Percentiles rank a stretch among this genome's conserved stretches.
Conservation (phyloP, 129 eudicot genomes). For the Apium graveolens region DNA sequence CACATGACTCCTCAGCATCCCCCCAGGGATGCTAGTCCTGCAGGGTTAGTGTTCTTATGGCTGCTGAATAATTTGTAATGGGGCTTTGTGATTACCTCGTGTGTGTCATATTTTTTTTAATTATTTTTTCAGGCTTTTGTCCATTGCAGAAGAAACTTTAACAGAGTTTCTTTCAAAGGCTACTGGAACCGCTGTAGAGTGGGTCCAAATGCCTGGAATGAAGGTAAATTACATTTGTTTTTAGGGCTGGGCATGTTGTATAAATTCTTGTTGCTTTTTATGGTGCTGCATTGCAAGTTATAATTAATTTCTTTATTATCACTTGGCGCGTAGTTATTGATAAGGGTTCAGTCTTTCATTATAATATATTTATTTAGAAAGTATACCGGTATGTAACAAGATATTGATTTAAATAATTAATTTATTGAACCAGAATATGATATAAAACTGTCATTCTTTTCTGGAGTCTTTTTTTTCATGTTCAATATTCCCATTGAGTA, state of each 20-base stretch:
- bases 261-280: constrained; percentile 2
- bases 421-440: neutral
- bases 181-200: constrained; percentile 99
- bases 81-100: no score
- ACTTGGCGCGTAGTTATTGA: neutral
- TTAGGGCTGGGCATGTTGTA: neutral
- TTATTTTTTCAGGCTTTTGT: constrained; percentile 81
- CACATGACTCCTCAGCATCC: constrained; percentile 45
- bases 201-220: constrained; percentile 99
- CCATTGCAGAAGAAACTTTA: constrained; percentile 98
- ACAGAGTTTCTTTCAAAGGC: constrained; percentile 99
- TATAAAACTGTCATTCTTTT: neutral
- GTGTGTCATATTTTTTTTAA: no score
- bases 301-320: neutral
- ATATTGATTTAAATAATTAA: neutral
- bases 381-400: neutral
- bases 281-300: constrained; percentile 6
- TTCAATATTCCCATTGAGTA: no score
- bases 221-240: constrained; percentile 43
- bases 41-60: constrained; percentile 41
- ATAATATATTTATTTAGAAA: neutral
- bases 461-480: neutral
- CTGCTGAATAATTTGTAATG: no score
- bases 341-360: neutral
- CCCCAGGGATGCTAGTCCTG: constrained; percentile 60